Evolutionary conservation across 129 eudicot genomes (phyloP).

Genomic region (Smallanthus sonchifolius): DNA sequence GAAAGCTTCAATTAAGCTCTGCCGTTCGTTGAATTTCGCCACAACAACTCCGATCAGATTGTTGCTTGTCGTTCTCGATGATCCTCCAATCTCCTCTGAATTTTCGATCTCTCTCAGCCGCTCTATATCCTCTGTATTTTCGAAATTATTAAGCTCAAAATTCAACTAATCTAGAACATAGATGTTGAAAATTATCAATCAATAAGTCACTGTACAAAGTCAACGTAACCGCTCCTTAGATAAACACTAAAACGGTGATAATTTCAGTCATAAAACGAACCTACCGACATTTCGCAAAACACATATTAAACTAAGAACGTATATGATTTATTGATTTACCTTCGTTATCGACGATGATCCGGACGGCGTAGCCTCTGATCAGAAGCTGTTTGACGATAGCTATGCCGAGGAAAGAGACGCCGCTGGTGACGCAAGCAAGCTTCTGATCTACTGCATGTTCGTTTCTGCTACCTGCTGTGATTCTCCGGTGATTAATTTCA

Average conservation of each 20-base stretch:
- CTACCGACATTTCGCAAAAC: not conserved
- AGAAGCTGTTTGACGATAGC: constrained; percentile 68
- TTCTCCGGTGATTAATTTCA: constrained; percentile 3
- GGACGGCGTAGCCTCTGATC: constrained; percentile 62
- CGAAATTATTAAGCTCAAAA: not conserved
- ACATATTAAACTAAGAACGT: too few species aligned
- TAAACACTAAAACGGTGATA: not conserved
- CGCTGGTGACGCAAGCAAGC: constrained; percentile 81
- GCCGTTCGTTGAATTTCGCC: constrained; percentile 44
- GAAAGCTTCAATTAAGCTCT: constrained; percentile 51
- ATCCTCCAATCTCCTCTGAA: constrained; percentile 47
- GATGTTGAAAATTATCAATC: not conserved
- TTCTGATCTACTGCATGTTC: constrained; percentile 28
- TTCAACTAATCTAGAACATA: not conserved
- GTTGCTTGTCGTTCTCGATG: constrained; percentile 21
- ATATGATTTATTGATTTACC: constrained; percentile 26
- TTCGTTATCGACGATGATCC: constrained; percentile 65
- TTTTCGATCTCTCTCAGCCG: constrained; percentile 60
- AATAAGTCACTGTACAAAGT: not conserved
- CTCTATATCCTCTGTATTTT: constrained; percentile 60
- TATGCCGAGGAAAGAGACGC: constrained; percentile 64
- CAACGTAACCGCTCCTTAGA: not conserved
- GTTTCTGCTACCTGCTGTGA: constrained; percentile 4
- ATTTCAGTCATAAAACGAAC: not conserved
- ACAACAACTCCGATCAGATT: constrained; percentile 44